Conservation (phyloP, 495 filamentous ascomycete genomes). For the Halenospora varia region DNA sequence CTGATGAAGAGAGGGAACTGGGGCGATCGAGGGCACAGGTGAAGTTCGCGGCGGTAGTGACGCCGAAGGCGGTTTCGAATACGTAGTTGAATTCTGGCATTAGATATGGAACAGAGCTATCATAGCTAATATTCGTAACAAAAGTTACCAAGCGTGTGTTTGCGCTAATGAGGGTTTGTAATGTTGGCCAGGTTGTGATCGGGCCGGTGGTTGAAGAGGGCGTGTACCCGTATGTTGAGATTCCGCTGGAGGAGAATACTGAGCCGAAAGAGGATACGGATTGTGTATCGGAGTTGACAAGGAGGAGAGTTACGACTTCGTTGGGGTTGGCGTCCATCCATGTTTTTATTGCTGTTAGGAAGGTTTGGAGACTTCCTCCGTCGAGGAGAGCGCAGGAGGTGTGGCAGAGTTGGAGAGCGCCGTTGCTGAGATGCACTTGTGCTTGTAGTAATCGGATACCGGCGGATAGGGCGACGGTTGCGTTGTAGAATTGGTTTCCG, state of each 20-base stretch:
- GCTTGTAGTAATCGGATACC: conserved; percentile 67
- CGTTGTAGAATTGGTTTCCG: conserved; percentile 64
- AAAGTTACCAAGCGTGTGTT: conserved; percentile 61
- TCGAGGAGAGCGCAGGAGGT: conserved; percentile 61
- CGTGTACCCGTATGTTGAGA: conserved; percentile 55
- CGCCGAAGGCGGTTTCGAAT: conserved; percentile 68
- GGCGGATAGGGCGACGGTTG: conserved; percentile 59
- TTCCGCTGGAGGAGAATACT: conserved; percentile 49
- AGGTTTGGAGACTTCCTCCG: conserved; percentile 54
- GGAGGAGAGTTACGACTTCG: conserved; percentile 66
- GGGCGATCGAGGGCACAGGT: conserved; percentile 65
- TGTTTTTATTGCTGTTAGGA: conserved; percentile 50
- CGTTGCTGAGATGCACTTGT: conserved; percentile 56
- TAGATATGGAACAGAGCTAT: conserved; percentile 53
- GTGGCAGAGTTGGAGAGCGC: conserved; percentile 60
- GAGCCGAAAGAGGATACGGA: conserved; percentile 43
- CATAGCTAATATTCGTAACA: conserved; percentile 50
- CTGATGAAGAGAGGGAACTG: conserved; percentile 23
- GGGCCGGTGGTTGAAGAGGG: conserved; percentile 29
- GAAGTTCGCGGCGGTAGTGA: conserved; percentile 45
- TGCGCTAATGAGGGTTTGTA: conserved; percentile 54
- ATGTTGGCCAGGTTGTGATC: conserved; percentile 56
- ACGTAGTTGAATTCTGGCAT: conserved; percentile 65
- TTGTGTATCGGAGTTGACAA: conserved; percentile 63
- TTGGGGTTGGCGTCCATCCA: conserved; percentile 64